Percentiles rank a stretch among this genome's conserved stretches.
Conservation (phyloP, 176 grass and related monocot species). For the Avena eriantha region DNA sequence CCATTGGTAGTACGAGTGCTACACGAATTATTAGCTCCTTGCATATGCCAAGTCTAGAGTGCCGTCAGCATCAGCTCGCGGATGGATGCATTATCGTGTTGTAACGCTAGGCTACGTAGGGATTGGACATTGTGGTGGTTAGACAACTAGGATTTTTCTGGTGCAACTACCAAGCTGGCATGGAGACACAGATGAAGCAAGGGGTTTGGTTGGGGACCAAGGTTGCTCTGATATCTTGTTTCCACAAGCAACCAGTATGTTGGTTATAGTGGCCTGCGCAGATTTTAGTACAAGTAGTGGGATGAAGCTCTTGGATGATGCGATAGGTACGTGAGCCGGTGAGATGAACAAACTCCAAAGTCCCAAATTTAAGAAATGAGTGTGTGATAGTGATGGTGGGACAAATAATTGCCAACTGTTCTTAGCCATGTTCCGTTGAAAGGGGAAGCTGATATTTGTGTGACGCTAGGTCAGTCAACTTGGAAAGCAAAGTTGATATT, state of each 20-base stretch:
- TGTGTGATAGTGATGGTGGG: constrained; percentile 31
- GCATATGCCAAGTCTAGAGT: constrained; percentile 24
- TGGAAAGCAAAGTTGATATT: constrained; percentile 1
- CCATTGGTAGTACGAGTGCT: not conserved
- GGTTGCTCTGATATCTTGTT: not conserved
- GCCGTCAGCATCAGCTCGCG: not conserved
- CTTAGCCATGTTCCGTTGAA: constrained; percentile 27
- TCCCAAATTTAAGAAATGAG: not conserved
- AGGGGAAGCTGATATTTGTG: constrained; percentile 7
- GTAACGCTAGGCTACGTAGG: too few relatives aligned
- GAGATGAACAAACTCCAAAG: not conserved
- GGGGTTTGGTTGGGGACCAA: not conserved
- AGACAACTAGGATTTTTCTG: constrained; percentile 12
- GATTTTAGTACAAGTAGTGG: constrained; percentile 38
- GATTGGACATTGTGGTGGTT: constrained; percentile 15
- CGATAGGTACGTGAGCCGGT: constrained; percentile 12
- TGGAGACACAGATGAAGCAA: not conserved
- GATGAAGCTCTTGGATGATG: constrained; percentile 37
- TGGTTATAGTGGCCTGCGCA: constrained; percentile 1
- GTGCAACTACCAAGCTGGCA: constrained; percentile 25
- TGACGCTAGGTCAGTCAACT: constrained; percentile 20
- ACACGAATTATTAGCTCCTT: constrained; percentile 33
- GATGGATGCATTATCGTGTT: not conserved
- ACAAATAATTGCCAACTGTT: constrained; percentile 33
- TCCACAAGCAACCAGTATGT: constrained; percentile 20